Evolutionary conservation across 2,329 filamentous ascomycete genomes (phyloP).

Genomic region (Elsinoe batatas): DNA sequence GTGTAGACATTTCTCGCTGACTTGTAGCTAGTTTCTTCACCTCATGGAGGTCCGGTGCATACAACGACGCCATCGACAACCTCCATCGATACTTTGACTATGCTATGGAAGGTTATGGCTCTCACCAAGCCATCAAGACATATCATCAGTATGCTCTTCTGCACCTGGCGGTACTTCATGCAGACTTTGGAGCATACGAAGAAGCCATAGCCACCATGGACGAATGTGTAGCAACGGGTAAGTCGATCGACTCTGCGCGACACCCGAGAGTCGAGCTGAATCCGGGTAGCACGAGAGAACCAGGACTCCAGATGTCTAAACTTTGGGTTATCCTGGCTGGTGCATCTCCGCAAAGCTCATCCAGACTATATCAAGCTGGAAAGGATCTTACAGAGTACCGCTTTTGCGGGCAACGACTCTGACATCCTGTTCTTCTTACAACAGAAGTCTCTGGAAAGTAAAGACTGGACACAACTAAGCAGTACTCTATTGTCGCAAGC

Average conservation of each 20-base stretch:
- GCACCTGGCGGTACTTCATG: conserved; percentile 85
- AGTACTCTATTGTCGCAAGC: conserved; percentile 47
- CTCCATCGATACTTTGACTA: conserved; percentile 96
- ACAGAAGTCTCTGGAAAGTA: conserved; percentile 42
- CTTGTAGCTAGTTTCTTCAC: conserved; percentile 63
- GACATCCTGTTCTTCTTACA: conserved; percentile 78
- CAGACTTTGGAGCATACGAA: conserved; percentile 83
- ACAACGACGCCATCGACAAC: conserved; percentile 78
- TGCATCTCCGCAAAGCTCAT: conserved; percentile 83
- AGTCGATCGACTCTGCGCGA: too few species aligned
- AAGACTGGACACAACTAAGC: conserved; percentile 10
- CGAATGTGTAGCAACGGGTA: conserved; percentile 74
- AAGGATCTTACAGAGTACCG: conserved; percentile 37
- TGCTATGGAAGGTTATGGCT: conserved; percentile 43
- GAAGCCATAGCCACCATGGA: conserved; percentile 92
- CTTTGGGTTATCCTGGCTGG: conserved; percentile 91
- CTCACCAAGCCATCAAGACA: conserved; percentile 70
- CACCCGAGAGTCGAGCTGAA: too few species aligned
- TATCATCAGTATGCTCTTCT: conserved; percentile 94
- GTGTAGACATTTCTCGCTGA: neutral
- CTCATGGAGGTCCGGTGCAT: conserved; percentile 84
- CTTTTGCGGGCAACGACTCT: conserved; percentile 66
- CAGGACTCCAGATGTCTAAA: conserved; percentile 88
- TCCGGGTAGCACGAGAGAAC: conserved; percentile 82
- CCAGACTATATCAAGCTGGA: conserved; percentile 34